These are phyloP conservation scores for Monilinia polystroma DNA, from an alignment of 2,329 filamentous ascomycete genomes.

Conservation along the genomic window DNA sequence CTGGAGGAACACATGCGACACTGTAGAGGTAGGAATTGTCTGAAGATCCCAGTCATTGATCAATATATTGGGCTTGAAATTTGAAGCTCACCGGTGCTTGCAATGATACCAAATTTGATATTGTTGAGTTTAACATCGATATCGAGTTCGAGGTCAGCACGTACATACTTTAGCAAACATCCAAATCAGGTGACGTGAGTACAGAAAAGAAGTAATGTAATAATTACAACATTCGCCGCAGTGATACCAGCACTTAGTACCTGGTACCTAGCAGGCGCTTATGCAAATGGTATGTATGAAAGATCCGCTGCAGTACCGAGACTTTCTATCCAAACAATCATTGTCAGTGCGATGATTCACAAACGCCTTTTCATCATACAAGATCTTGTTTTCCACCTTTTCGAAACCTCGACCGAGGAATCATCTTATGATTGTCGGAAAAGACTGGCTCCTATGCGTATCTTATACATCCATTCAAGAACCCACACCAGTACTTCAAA, in stretches of 20 bases:
- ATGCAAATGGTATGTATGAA: background rate
- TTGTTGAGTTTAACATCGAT: too few relatives aligned
- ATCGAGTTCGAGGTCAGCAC: too few relatives aligned
- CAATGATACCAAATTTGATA: background rate
- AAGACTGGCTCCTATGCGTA: background rate
- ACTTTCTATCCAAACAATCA: slow-evolving; percentile 3
- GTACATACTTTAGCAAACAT: too few relatives aligned
- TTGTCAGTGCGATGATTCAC: slow-evolving; percentile 1
- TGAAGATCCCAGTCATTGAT: background rate
- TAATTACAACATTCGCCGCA: too few relatives aligned
- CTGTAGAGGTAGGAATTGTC: background rate
- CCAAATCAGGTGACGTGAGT: too few relatives aligned
- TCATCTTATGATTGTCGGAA: background rate
- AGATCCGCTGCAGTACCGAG: background rate
- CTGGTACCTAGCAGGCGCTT: background rate
- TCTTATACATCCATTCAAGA: background rate
- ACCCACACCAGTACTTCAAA: background rate
- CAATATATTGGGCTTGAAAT: background rate
- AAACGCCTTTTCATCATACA: background rate
- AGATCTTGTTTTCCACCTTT: background rate
- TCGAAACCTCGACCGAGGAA: background rate
- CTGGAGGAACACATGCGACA: background rate
- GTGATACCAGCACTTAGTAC: too few relatives aligned
- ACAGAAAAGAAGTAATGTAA: too few relatives aligned
- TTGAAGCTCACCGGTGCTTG: background rate